Evolutionary conservation across 495 filamentous ascomycete species (phyloP).

Genomic region (Aspergillus haitiensis): DNA sequence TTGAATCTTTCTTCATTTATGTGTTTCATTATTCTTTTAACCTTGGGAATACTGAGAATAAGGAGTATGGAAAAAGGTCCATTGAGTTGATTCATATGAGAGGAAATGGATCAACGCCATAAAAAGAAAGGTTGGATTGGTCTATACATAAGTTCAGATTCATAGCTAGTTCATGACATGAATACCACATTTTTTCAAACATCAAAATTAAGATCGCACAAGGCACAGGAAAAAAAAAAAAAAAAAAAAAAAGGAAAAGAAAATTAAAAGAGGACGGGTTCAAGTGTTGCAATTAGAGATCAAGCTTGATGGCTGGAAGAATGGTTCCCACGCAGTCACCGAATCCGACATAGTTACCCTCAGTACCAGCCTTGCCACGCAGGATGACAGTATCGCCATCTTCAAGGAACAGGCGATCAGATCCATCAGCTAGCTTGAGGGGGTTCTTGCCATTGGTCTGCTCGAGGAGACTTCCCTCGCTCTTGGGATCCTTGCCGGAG

Average conservation of each 20-base stretch:
- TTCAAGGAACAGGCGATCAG: slow-evolving; percentile 72
- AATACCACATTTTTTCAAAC: slow-evolving; percentile 5
- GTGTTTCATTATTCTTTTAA: neutral
- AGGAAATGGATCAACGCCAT: neutral
- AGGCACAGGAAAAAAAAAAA: neutral
- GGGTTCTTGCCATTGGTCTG: slow-evolving; percentile 68
- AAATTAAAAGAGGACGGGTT: neutral
- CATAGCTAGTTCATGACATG: slow-evolving; percentile 15
- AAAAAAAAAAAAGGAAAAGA: neutral
- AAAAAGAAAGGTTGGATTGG: neutral
- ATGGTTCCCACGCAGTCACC: slow-evolving; percentile 67
- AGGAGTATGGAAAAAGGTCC: neutral
- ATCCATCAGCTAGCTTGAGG: slow-evolving; percentile 65
- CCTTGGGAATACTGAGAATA: slow-evolving; percentile 8
- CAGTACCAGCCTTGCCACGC: slow-evolving; percentile 62
- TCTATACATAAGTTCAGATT: slow-evolving; percentile 3
- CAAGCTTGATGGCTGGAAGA: slow-evolving; percentile 42
- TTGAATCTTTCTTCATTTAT: neutral
- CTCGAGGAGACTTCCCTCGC: slow-evolving; percentile 78
- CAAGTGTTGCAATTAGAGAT: slow-evolving; percentile 8
- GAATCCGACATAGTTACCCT: slow-evolving; percentile 68
- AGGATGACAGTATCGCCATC: slow-evolving; percentile 82
- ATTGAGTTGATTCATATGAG: slow-evolving; percentile 1
- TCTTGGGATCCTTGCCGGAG: slow-evolving; percentile 62
- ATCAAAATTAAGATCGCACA: neutral